Percentiles rank a stretch among this genome's conserved stretches.
Conservation (phyloP, 805 yeast species). For the Candida alai region DNA sequence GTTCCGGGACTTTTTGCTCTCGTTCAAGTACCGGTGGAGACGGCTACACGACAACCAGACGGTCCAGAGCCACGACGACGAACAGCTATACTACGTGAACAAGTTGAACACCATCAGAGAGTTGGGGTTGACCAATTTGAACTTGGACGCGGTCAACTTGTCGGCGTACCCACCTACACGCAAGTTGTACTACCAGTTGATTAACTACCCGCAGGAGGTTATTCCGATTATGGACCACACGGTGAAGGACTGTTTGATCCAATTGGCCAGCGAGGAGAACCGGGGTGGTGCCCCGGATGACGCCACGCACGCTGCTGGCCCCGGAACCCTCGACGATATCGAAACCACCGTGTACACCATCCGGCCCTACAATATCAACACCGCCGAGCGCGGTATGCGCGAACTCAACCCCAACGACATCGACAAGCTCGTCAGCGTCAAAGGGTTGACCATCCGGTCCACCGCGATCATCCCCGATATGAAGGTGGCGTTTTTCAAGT, state of each 20-base stretch:
- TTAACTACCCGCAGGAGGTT: conserved; percentile 94
- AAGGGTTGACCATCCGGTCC: conserved; percentile 85
- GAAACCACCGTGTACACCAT: conserved; percentile 82
- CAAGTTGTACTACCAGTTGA: conserved; percentile 77
- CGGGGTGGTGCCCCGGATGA: conserved; percentile 20
- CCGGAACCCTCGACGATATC: conserved; percentile 54
- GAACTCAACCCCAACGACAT: conserved; percentile 92
- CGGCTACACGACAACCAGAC: conserved; percentile 40
- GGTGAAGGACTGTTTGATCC: conserved; percentile 82
- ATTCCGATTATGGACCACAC: conserved; percentile 98
- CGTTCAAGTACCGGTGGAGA: conserved; percentile 76
- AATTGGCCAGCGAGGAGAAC: conserved; percentile 62
- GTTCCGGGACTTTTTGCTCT: conserved; percentile 79
- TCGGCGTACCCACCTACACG: conserved; percentile 64
- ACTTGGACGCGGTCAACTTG: conserved; percentile 78
- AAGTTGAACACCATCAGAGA: conserved; percentile 71
- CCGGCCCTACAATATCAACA: conserved; percentile 80
- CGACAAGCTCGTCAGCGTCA: conserved; percentile 85
- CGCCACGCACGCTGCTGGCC: too few species aligned
- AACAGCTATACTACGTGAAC: conserved; percentile 67
- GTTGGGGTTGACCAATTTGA: conserved; percentile 76
- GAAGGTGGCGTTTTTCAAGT: conserved; percentile 95
- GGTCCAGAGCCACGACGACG: conserved; percentile 58
- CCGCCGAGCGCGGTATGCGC: conserved; percentile 72
- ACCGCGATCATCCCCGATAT: conserved; percentile 95